Percentiles rank a stretch among this genome's conserved stretches.
Evolutionary conservation across 2,329 filamentous ascomycete genomes (phyloP).

Genomic region (Colletotrichum sp.): DNA sequence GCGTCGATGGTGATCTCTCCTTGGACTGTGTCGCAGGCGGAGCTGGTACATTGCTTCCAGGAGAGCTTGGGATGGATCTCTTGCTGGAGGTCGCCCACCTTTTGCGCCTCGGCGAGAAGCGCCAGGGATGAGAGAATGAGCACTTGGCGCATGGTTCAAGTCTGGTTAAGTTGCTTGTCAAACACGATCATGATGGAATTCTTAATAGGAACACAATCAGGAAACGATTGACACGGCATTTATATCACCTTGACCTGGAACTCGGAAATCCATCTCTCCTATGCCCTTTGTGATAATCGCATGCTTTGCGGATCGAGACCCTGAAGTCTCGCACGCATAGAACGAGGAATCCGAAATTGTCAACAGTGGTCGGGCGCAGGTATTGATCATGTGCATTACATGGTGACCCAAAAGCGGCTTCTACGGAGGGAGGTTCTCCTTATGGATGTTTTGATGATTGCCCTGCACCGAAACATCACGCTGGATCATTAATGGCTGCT

Average conservation of each 20-base stretch:
- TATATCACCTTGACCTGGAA: no score
- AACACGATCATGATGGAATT: no score
- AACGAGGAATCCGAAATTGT: rapidly evolving
- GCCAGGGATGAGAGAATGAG: not conserved
- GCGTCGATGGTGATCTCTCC: conserved; percentile 8
- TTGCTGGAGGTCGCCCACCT: not conserved
- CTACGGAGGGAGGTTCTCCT: not conserved
- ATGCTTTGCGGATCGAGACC: rapidly evolving
- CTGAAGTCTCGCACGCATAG: rapidly evolving
- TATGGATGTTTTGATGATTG: not conserved
- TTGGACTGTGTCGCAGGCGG: not conserved
- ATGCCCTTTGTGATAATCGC: rapidly evolving
- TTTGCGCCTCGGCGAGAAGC: not conserved
- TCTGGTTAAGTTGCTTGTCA: not conserved
- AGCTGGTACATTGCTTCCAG: conserved; percentile 5
- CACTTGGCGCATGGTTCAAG: not conserved
- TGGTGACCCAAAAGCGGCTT: not conserved
- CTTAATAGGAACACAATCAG: no score
- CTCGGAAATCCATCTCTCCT: not conserved
- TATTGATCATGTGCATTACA: not conserved
- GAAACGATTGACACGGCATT: no score
- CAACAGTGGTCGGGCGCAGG: not conserved
- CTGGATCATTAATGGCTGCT: not conserved
- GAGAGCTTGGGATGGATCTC: conserved; percentile 6
- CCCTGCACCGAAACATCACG: not conserved